Evolutionary conservation across 768 basidiomycete species (phyloP).

Genomic region (Rhodotorula taiwanensis): DNA sequence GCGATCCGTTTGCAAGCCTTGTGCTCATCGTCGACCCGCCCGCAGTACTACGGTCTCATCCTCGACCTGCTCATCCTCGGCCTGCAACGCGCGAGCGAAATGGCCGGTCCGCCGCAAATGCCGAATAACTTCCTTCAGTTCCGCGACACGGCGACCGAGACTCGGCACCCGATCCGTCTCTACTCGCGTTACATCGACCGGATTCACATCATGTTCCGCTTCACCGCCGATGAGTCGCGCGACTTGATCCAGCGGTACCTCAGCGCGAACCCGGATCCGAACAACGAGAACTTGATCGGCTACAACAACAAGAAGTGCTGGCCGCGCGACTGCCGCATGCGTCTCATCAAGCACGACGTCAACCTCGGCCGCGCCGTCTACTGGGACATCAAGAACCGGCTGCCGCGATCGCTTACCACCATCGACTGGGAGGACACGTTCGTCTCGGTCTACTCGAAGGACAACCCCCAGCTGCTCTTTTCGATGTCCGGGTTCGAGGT

Average conservation of each 20-base stretch:
- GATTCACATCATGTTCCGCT: constrained; percentile 92
- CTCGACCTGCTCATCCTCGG: constrained; percentile 93
- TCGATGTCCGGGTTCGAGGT: constrained; percentile 99
- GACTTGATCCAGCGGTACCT: constrained; percentile 98
- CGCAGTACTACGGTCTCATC: constrained; percentile 63
- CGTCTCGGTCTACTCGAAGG: constrained; percentile 63
- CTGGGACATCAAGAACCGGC: constrained; percentile 97
- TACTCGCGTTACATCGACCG: constrained; percentile 96
- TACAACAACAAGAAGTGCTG: constrained; percentile 99
- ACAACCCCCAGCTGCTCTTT: constrained; percentile 95
- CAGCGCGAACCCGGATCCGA: constrained; percentile 94
- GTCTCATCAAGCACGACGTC: constrained; percentile 98
- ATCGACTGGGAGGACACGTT: constrained; percentile 97
- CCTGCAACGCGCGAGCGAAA: constrained; percentile 94
- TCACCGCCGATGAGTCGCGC: constrained; percentile 91
- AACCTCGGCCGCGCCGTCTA: constrained; percentile 96
- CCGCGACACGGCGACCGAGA: constrained; percentile 89
- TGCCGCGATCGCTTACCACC: constrained; percentile 90
- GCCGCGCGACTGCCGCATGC: constrained; percentile 98
- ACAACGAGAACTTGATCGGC: constrained; percentile 63
- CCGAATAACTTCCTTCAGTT: constrained; percentile 98
- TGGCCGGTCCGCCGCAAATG: constrained; percentile 95
- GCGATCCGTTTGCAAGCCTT: too few species aligned
- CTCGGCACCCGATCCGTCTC: constrained; percentile 91
- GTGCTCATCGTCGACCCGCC: not conserved